Base-by-base conservation (phyloP, 2,329 filamentous ascomycete species). In the Emmonsiellopsis sp. region DNA sequence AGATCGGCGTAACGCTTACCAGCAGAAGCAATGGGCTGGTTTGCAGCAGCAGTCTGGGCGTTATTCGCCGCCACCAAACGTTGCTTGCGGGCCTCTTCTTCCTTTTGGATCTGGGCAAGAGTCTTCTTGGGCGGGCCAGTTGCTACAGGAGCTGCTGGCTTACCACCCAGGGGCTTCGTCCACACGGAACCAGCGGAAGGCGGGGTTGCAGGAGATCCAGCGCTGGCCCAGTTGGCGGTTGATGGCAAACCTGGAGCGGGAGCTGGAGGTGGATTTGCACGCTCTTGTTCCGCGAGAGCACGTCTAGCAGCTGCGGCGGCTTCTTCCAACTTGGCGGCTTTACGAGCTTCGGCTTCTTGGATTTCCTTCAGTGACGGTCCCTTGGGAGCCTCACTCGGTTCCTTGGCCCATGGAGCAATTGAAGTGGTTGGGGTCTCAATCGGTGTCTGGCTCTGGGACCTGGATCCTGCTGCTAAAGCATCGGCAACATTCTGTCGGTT, bases 351-450 rank as follows among this genome's bases (percentile, higher is more conserved):
- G 4, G 88, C 86, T 69, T 95, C 92, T 68, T 98, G 93, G 27
- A 98, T 98, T 66, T 98, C 91, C 72, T 90, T 95, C 57, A 98
- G 75, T 56, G 91, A 96, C 2, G 92, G 93, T 0, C 90, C 91
- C 69, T 88, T 94, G 42, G 88, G 83, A 27, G 79, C 73, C 48
- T 87, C 85, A 42, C 75, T 72, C 2, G 81, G 80, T 59, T 97
- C 90, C 68, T 93, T 93, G 5, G 93, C 93, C 93, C 93, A 98
- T 0, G 93, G 93, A 0, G 93, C 93, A 60, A 96, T 74, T 0
- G 92, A 88, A 3, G 90, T 78, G n/a, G 58, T 77, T 6, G 80
- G 79, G 1, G 80, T 80, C 51, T 86, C 83, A 32, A 78, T 73
- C 0, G 81, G 91, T 0, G 89, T 94, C 58, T 87, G 86, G 1